Percentiles rank a stretch among this genome's conserved stretches.
Evolutionary conservation across 371 early-diverging fungal species (phyloP).

Genomic region (Choanephora cucurbitarum): DNA sequence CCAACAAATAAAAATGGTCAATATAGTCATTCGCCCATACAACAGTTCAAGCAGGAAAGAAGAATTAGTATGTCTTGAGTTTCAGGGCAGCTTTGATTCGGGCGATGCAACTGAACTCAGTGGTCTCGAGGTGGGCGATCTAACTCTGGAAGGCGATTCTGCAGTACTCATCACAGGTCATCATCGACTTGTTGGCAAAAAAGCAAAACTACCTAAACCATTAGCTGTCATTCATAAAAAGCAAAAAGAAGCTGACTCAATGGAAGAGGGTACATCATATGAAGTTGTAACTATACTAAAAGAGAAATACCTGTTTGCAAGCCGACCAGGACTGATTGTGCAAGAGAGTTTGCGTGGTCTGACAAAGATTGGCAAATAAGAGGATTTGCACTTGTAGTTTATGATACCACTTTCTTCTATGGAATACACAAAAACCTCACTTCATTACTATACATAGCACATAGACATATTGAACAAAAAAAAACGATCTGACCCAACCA

Average conservation of each 20-base stretch:
- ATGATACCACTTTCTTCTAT: neutral
- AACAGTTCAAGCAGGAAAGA: conserved; percentile 14
- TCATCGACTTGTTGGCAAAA: conserved; percentile 46
- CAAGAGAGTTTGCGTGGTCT: conserved; percentile 39
- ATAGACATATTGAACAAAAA: too few relatives aligned
- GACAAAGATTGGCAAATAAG: conserved; percentile 16
- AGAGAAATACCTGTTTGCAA: conserved; percentile 57
- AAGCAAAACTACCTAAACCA: conserved; percentile 47
- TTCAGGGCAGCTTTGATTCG: conserved; percentile 54
- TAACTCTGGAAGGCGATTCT: conserved; percentile 34
- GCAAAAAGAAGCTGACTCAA: conserved; percentile 9
- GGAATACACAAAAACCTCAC: too few relatives aligned
- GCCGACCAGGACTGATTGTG: conserved; percentile 49
- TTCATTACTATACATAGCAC: too few relatives aligned
- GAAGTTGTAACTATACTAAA: conserved; percentile 50
- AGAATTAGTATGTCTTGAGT: conserved; percentile 47
- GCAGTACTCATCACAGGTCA: conserved; percentile 52
- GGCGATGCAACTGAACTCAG: conserved; percentile 25
- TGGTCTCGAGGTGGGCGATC: conserved; percentile 43
- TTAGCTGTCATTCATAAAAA: conserved; percentile 53
- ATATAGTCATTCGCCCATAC: conserved; percentile 32
- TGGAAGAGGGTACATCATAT: conserved; percentile 27
- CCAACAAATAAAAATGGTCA: conserved; percentile 23
- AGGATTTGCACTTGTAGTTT: neutral
- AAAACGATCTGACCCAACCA: too few relatives aligned